Evolutionary conservation across 768 basidiomycete genomes (phyloP), one percentile per base, ranked within the genome.

Genomic region (Pleurotus giganteus): DNA sequence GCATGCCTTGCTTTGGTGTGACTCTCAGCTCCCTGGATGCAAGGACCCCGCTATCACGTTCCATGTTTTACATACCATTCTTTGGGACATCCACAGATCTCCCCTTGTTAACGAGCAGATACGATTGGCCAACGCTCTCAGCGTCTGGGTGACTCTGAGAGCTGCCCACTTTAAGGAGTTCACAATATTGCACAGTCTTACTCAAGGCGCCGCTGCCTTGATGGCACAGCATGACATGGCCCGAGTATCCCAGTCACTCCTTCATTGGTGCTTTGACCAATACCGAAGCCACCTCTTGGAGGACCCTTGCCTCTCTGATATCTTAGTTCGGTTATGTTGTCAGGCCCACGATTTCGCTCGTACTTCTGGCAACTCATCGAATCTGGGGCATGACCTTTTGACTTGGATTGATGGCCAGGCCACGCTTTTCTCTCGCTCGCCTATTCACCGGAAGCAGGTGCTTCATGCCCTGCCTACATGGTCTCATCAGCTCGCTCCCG

Each of bases 91-190:
- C 7, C 81, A 89, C 55, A 66, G 70, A 8, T 82, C 84, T 0
- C 86, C 86, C 17, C 76, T 97, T 34, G 79, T 96, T 57, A 90
- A 91, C 65, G 92, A 96, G 65, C 91, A 95, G 64, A 68, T 84
- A 36, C 84, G 95, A 11, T 71, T 86, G 26, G 64, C 94, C 36
- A 86, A 91, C 53, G 80, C 83, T 1, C 70, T 96, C 42, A 83
- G 82, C 24, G 69, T 98, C 26, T 86, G 91, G 79, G 76, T 93
- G 42, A 77, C 93, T 3, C 76, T 81, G 36, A 80, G 83, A 55
- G 67, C 74, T 42, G 65, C 75, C 24, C 76, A 80, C 42, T 85
- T 91, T 63, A 66, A 72, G 15, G 78, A 89, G 46, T 60, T 72
- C 0, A 80, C 80, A 1, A 71, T 95, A 7, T 76, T 95, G 31